Evolutionary conservation across 116 monocot species (phyloP), one percentile per base, ranked within the genome.

Genomic region (Zostera marina): DNA sequence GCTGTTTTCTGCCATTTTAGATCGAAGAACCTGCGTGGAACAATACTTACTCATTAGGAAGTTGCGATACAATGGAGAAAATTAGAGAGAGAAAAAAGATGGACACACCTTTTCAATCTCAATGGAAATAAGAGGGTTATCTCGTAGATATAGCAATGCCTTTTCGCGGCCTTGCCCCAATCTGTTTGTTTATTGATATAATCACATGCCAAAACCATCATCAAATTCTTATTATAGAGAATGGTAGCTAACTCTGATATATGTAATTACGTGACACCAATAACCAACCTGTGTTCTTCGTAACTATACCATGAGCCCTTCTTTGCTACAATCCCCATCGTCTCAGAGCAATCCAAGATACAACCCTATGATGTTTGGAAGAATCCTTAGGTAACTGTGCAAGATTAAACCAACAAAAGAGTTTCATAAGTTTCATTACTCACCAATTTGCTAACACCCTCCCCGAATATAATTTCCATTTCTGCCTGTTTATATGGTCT

Each of bases 401-500:
- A 14, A 61, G 38, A 42, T 15, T 16, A 52, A 53, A 22, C 40
- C 22, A 25, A 46, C 47, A 21, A 17, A 57, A 56, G 13, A n/a
- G n/a, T n/a, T 22, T 40, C n/a, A 19, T 6, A 41, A 22, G 21
- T 58, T 12, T 59, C 13, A 58, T 8, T 19, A 52, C 77, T 68
- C 14, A 94, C 93, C 84, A 88, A 48, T 70, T 77, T 81, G 53
- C 81, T 77, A 15, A 88, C 84, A 47, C 93, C 93, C 57, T 94
- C 88, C 43, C 93, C 93, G 72, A 94, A 94, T 38, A 94, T 73
- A 52, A 94, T 94, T 72, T 94, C 93, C 73, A 94, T 79, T 63
- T 94, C 93, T 65, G 93, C 93, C 77, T 88, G 93, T 73, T 88
- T 88, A 58, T 94, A 94, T 2, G 93, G 93, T 47, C 93, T 80